These are phyloP conservation scores for Ceratocystis cubensis DNA, from an alignment of 2,329 filamentous ascomycete species.

Conservation along the genomic window DNA sequence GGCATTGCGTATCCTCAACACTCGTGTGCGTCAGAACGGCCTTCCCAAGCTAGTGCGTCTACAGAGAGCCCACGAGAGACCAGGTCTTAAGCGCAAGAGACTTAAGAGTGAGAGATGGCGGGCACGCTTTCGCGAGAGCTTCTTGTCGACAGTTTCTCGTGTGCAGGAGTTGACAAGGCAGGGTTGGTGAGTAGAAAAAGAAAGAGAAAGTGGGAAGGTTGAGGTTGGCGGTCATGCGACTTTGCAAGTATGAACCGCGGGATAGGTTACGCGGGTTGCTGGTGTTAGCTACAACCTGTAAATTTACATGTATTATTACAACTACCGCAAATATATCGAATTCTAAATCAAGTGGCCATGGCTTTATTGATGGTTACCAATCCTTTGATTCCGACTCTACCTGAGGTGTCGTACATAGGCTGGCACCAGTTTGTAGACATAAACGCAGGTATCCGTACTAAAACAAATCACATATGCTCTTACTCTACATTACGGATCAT, in stretches of 20 bases:
- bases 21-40: slow-evolving; percentile 38
- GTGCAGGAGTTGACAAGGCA: slow-evolving; percentile 61
- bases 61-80: slow-evolving; percentile 64
- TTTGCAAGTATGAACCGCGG: background rate
- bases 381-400: no score
- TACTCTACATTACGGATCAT: background rate
- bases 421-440: no score
- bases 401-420: no score
- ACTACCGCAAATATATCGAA: slow-evolving; percentile 5
- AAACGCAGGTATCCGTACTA: no score
- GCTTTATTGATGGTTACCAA: background rate
- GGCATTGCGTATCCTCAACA: slow-evolving; percentile 34
- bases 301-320: slow-evolving; percentile 19
- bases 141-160: slow-evolving; percentile 49
- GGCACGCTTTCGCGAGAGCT: slow-evolving; percentile 54
- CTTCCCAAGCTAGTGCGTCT: slow-evolving; percentile 41
- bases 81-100: slow-evolving; percentile 66
- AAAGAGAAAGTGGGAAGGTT: background rate
- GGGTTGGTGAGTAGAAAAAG: slow-evolving; percentile 52
- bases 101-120: slow-evolving; percentile 57
- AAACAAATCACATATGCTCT: no score
- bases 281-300: slow-evolving; percentile 6
- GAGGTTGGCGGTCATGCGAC: background rate
- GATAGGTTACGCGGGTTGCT: background rate
- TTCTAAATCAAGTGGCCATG: background rate